Conservation (phyloP, 495 filamentous ascomycete genomes). For the Friedmanniomyces endolithicus region DNA sequence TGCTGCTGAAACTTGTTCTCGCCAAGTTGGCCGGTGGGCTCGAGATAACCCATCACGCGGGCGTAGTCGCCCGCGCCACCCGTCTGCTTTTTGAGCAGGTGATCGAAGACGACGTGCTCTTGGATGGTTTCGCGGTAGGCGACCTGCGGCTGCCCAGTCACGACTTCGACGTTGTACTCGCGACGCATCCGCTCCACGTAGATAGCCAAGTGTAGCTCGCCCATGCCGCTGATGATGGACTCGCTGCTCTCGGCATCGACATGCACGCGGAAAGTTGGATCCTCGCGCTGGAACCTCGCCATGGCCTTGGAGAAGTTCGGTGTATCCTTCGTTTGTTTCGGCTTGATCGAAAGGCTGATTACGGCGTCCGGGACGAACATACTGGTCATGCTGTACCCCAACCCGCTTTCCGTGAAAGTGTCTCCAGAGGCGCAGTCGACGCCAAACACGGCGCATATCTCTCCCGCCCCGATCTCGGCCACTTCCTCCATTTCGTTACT, state of each 20-base stretch:
- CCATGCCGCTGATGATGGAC: constrained; percentile 98
- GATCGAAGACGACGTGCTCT: constrained; percentile 68
- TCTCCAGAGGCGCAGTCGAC: constrained; percentile 97
- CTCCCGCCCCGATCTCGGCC: constrained; percentile 78
- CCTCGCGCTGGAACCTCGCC: constrained; percentile 96
- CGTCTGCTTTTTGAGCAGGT: constrained; percentile 88
- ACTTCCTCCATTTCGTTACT: constrained; percentile 99
- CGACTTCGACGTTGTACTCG: constrained; percentile 91
- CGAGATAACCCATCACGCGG: constrained; percentile 84
- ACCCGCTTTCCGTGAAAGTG: constrained; percentile 87
- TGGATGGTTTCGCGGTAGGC: constrained; percentile 94
- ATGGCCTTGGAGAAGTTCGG: constrained; percentile 98
- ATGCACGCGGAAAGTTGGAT: constrained; percentile 92
- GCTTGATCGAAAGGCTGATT: constrained; percentile 94
- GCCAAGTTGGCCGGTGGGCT: constrained; percentile 60
- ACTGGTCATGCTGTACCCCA: constrained; percentile 94
- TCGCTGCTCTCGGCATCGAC: constrained; percentile 84
- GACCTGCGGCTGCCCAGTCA: constrained; percentile 92
- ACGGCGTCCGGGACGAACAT: constrained; percentile 99
- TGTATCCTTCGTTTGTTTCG: constrained; percentile 83
- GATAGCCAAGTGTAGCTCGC: constrained; percentile 91
- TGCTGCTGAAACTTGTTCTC: constrained; percentile 76
- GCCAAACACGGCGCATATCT: constrained; percentile 97
- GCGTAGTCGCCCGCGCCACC: constrained; percentile 95
- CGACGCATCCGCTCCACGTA: constrained; percentile 97